phyloP scores from a whole-genome alignment of 169 alveolate genomes.

The Plasmodium inui region DNA sequence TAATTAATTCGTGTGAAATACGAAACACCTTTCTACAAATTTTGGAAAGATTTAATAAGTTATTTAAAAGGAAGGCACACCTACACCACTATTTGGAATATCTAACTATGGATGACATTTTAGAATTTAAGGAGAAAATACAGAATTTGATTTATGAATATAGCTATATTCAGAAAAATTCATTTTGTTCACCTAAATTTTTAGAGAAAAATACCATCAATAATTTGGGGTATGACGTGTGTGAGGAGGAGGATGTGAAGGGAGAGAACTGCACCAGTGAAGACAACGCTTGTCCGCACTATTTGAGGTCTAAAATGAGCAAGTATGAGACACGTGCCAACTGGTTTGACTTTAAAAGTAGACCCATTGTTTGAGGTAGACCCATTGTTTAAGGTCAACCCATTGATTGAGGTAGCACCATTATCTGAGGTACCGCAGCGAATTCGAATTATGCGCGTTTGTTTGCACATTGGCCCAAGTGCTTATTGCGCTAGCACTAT shows the following conservation, averaged over 20 bases:
- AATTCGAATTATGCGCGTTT: background rate
- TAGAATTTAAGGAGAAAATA: conserved; percentile 83
- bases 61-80: conserved; percentile 91
- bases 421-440: background rate
- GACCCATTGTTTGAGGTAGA: conserved; percentile 43
- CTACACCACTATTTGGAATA: conserved; percentile 92
- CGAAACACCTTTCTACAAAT: conserved; percentile 83
- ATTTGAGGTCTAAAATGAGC: conserved; percentile 29
- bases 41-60: conserved; percentile 86
- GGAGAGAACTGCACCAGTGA: background rate
- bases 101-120: conserved; percentile 54
- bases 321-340: conserved; percentile 1
- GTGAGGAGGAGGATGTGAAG: conserved; percentile 34
- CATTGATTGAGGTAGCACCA: conserved; percentile 20
- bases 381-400: conserved; percentile 23
- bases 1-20: conserved; percentile 91
- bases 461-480: background rate
- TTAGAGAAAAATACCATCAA: conserved; percentile 43
- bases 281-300: conserved; percentile 28
- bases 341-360: conserved; percentile 73
- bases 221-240: conserved; percentile 54
- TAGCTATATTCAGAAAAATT: conserved; percentile 64
- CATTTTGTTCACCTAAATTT: conserved; percentile 72
- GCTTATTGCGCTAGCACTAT: background rate
- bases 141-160: conserved; percentile 81